These are phyloP conservation scores for Micromonas pusilla DNA, from an alignment of 139 green algal genomes.

Conservation along the genomic window DNA sequence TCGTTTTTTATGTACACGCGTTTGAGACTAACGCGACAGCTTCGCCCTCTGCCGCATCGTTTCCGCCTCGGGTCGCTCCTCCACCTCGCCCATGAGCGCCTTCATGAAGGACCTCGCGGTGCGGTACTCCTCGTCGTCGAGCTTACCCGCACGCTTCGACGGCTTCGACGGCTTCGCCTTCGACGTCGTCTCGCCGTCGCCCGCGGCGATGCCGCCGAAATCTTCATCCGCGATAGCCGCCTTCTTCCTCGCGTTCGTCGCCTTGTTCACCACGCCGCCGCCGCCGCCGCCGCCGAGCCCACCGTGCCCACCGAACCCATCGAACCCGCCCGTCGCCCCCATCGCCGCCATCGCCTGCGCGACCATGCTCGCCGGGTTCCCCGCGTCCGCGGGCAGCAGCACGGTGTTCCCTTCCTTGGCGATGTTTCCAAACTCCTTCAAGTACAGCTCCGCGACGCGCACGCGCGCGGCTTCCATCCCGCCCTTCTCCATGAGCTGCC, in stretches of 20 bases:
- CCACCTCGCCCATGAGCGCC: too few species aligned
- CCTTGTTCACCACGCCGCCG: background rate
- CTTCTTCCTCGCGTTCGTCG: background rate
- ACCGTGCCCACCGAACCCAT: too few species aligned
- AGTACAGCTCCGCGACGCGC: constrained; percentile 70
- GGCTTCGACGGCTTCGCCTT: background rate
- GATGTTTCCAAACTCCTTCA: constrained; percentile 69
- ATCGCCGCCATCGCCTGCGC: background rate
- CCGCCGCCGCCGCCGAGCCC: too few species aligned
- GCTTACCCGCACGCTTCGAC: background rate
- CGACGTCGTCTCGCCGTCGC: background rate
- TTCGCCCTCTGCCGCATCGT: too few species aligned
- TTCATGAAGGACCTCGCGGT: background rate
- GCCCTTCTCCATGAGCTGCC: constrained; percentile 43
- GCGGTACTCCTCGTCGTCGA: background rate
- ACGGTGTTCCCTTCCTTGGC: constrained; percentile 84
- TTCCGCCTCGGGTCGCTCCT: too few species aligned
- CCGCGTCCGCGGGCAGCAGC: constrained; percentile 20
- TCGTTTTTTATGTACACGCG: too few species aligned
- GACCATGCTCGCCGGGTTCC: constrained; percentile 6
- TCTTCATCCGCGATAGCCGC: background rate
- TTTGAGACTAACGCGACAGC: too few species aligned
- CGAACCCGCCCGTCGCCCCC: background rate
- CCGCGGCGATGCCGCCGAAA: background rate
- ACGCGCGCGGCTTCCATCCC: constrained; percentile 66